Conservation (phyloP, 257 asterid genomes). For the Ehretia macrophylla region DNA sequence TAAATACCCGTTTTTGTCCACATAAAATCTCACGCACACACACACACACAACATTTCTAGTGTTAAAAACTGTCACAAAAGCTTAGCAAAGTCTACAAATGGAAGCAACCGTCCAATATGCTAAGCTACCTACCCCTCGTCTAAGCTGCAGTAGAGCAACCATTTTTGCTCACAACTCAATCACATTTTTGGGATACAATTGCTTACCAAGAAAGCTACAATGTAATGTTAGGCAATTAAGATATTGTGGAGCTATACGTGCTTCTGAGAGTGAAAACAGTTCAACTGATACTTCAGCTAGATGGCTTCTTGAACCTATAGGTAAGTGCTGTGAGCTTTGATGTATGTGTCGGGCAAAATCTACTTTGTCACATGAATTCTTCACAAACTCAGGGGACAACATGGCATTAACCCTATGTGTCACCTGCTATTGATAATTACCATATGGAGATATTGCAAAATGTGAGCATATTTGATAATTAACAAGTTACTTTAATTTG, state of each 20-base stretch:
- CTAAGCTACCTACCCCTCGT: conserved; percentile 1
- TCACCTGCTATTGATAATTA: too few species aligned
- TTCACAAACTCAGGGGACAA: too few species aligned
- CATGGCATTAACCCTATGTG: too few species aligned
- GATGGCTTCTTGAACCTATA: conserved; percentile 82
- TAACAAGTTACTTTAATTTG: too few species aligned
- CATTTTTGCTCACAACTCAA: conserved; percentile 20
- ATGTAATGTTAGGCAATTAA: conserved; percentile 31
- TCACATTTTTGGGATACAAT: conserved; percentile 43
- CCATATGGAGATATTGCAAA: too few species aligned
- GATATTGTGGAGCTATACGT: conserved; percentile 42
- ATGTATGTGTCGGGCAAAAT: too few species aligned
- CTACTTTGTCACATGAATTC: too few species aligned
- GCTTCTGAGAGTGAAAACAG: conserved; percentile 42
- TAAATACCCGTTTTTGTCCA: background rate
- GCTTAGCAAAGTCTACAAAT: background rate
- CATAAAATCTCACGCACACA: too few species aligned
- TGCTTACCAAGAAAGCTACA: conserved; percentile 42
- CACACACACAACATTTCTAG: background rate
- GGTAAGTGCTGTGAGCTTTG: conserved; percentile 31
- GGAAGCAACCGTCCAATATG: conserved; percentile 1
- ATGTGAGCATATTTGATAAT: too few species aligned
- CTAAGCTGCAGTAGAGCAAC: conserved; percentile 18
- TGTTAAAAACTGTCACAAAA: background rate
- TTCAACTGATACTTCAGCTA: conserved; percentile 30